Conservation (phyloP, 2,329 filamentous ascomycete species). For the Microcyclospora tardicrescens region DNA sequence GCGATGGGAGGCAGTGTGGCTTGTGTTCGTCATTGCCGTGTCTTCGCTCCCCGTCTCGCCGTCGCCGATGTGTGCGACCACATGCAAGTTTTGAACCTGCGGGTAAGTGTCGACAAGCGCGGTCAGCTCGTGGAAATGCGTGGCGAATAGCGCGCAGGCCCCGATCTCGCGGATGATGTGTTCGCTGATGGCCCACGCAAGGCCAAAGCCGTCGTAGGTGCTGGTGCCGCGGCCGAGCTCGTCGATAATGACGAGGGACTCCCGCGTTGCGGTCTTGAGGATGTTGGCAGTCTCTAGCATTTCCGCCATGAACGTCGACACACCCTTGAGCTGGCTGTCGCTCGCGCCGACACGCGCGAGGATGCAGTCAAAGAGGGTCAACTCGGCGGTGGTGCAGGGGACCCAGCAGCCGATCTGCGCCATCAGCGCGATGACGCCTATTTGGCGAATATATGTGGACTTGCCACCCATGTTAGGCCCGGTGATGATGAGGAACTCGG, state of each 20-base stretch:
- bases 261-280: conserved; percentile 85
- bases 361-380: conserved; percentile 94
- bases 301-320: conserved; percentile 98
- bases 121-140: conserved; percentile 95
- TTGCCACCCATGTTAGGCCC: conserved; percentile 99
- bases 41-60: conserved; percentile 30
- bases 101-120: conserved; percentile 75
- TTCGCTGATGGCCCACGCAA: conserved; percentile 98
- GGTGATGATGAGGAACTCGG: conserved; percentile 90
- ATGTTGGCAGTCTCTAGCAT: conserved; percentile 99
- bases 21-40: conserved; percentile 20
- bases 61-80: conserved; percentile 77
- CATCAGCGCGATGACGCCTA: conserved; percentile 93
- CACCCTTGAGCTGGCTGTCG: conserved; percentile 93
- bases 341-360: conserved; percentile 90
- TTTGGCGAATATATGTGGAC: conserved; percentile 94
- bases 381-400: conserved; percentile 74
- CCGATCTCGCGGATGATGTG: conserved; percentile 93
- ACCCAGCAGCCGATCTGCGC: conserved; percentile 95
- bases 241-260: conserved; percentile 96
- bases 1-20: conserved; percentile 33
- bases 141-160: conserved; percentile 89
- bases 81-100: conserved; percentile 85
- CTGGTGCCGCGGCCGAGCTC: conserved; percentile 93
- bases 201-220: conserved; percentile 94